These are phyloP conservation scores for Penicillium sumatraense DNA, from an alignment of 2,329 filamentous ascomycete genomes.

Conservation along the genomic window DNA sequence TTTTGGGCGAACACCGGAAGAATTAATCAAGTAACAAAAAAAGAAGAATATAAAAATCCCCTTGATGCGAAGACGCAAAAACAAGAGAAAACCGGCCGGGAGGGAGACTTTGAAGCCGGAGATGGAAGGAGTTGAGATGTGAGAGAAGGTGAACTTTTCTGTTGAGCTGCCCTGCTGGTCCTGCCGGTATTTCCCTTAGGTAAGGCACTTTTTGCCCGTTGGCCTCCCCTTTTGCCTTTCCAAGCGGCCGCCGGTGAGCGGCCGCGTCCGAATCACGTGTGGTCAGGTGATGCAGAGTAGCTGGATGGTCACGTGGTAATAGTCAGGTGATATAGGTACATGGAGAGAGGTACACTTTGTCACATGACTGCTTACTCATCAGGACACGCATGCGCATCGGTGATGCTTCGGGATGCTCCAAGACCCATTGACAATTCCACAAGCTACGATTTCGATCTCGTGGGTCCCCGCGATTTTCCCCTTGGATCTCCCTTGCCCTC, in stretches of 20 bases:
- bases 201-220: not conserved
- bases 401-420: not conserved
- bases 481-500: constrained; percentile 20
- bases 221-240: constrained; percentile 1
- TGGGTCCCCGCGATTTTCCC: not conserved
- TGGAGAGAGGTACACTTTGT: not conserved
- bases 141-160: constrained; percentile 44
- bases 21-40: constrained; percentile 17
- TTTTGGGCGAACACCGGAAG: constrained; percentile 47
- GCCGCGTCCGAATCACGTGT: constrained; percentile 36
- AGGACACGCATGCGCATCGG: not conserved
- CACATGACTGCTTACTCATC: not conserved
- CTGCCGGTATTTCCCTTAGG: not conserved
- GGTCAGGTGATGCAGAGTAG: constrained; percentile 18
- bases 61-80: constrained; percentile 26
- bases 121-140: constrained; percentile 34
- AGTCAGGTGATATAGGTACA: not conserved
- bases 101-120: constrained; percentile 25
- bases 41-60: constrained; percentile 21
- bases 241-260: constrained; percentile 40
- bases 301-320: not conserved
- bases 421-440: not conserved
- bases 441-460: not conserved
- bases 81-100: constrained; percentile 20
- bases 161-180: constrained; percentile 44